A percentile compares a stretch with the other conserved stretches of the same genome.
Conservation (phyloP, 164 flowering plant species). For the Aristolochia fimbriata region DNA sequence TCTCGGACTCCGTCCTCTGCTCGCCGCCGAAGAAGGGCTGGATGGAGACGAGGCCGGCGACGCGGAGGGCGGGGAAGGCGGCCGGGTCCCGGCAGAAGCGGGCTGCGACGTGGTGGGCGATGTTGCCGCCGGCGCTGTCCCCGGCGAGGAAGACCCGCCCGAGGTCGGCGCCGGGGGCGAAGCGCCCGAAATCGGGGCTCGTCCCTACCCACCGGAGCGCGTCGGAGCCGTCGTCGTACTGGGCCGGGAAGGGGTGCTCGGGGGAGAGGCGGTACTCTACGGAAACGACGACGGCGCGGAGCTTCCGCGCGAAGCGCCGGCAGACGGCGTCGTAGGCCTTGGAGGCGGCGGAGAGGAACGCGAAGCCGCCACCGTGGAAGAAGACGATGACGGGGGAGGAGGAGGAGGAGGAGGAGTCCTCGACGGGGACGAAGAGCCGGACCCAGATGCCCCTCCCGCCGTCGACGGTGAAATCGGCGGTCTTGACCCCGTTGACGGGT, state of each 20-base stretch:
- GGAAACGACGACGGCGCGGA: constrained; percentile 21
- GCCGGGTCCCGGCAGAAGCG: constrained; percentile 3
- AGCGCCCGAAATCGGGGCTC: background rate
- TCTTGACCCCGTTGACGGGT: constrained; percentile 11
- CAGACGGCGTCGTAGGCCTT: constrained; percentile 17
- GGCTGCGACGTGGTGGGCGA: constrained; percentile 45
- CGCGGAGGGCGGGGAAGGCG: background rate
- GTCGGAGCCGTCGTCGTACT: constrained; percentile 30
- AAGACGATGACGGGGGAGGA: constrained; percentile 18
- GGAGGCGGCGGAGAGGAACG: constrained; percentile 10
- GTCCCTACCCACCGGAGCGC: constrained; percentile 13
- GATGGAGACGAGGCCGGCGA: constrained; percentile 6
- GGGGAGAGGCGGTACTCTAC: constrained; percentile 34
- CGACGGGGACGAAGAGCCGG: constrained; percentile 20
- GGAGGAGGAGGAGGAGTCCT: background rate
- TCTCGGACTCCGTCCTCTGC: constrained; percentile 39
- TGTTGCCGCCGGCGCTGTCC: constrained; percentile 65
- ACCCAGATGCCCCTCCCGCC: constrained; percentile 22
- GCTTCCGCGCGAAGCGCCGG: constrained; percentile 10
- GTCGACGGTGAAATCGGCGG: constrained; percentile 20
- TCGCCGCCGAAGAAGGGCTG: constrained; percentile 42
- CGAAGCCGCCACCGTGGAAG: constrained; percentile 23
- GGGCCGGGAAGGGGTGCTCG: constrained; percentile 20
- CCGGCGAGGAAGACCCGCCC: constrained; percentile 30
- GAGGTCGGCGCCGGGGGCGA: constrained; percentile 15